Evolutionary conservation across 2,329 filamentous ascomycete species (phyloP).

Genomic region (Aspergillus viridinutans): DNA sequence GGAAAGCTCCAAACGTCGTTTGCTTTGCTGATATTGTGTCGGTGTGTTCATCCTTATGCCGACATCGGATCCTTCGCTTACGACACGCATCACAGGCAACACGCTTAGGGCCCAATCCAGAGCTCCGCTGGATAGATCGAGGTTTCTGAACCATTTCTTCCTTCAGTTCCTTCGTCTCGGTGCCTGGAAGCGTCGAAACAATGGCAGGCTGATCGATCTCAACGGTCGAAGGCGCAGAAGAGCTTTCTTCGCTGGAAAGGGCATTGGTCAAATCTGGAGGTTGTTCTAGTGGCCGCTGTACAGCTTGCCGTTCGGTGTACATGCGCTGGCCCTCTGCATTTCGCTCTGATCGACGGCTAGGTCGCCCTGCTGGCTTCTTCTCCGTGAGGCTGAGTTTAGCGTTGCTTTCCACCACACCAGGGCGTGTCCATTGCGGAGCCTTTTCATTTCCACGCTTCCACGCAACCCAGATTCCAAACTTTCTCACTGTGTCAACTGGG

Average conservation of each 20-base stretch:
- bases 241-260: constrained; percentile 6
- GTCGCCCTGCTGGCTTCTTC: constrained; percentile 54
- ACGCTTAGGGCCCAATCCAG: constrained; percentile 55
- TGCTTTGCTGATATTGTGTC: constrained; percentile 26
- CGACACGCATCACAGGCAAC: constrained; percentile 61
- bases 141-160: constrained; percentile 29
- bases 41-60: constrained; percentile 55
- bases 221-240: constrained; percentile 22
- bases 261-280: constrained; percentile 13
- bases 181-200: constrained; percentile 10
- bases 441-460: constrained; percentile 64
- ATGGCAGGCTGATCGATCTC: constrained; percentile 19
- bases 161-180: constrained; percentile 16
- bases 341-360: constrained; percentile 54
- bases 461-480: constrained; percentile 61
- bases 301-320: constrained; percentile 36
- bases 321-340: constrained; percentile 44
- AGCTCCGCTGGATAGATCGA: constrained; percentile 51
- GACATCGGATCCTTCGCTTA: constrained; percentile 59
- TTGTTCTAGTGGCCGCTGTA: constrained; percentile 33
- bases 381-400: constrained; percentile 45
- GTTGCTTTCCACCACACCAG: constrained; percentile 51
- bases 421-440: constrained; percentile 59
- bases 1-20: constrained; percentile 28
- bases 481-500: constrained; percentile 55